Conservation (phyloP, 345 rosid species). For the Euclidium syriacum region DNA sequence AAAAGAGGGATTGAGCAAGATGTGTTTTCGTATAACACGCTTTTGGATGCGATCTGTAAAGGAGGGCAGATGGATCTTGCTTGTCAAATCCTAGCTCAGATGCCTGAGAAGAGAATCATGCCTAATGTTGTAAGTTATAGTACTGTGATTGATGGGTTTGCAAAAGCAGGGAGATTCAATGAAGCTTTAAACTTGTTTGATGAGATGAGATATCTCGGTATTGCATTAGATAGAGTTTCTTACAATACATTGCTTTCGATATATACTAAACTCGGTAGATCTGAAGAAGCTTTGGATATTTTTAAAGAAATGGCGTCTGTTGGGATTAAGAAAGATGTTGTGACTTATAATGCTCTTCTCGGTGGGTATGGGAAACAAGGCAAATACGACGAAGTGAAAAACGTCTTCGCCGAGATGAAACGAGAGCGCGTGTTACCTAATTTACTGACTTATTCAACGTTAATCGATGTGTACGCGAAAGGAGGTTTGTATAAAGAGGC, state of each 20-base stretch:
- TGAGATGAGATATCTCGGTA: slow-evolving; percentile 71
- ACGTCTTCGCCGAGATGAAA: slow-evolving; percentile 72
- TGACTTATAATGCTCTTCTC: slow-evolving; percentile 82
- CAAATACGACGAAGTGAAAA: slow-evolving; percentile 53
- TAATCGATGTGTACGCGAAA: slow-evolving; percentile 83
- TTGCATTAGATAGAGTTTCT: slow-evolving; percentile 71
- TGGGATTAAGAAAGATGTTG: slow-evolving; percentile 79
- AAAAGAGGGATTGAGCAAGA: slow-evolving; percentile 71
- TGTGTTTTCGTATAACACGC: slow-evolving; percentile 74
- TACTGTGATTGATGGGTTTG: slow-evolving; percentile 85
- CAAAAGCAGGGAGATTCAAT: slow-evolving; percentile 68
- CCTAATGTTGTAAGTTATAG: slow-evolving; percentile 93
- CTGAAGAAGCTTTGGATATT: slow-evolving; percentile 68
- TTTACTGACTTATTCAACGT: slow-evolving; percentile 74
- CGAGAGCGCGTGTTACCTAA: slow-evolving; percentile 49
- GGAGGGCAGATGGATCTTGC: slow-evolving; percentile 89
- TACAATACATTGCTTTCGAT: slow-evolving; percentile 77
- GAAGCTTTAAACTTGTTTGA: slow-evolving; percentile 62
- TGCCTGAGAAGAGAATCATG: slow-evolving; percentile 63
- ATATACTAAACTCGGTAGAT: slow-evolving; percentile 73
- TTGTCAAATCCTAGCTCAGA: slow-evolving; percentile 61
- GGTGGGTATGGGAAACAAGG: slow-evolving; percentile 84
- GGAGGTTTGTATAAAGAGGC: slow-evolving; percentile 84
- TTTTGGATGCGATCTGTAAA: slow-evolving; percentile 85
- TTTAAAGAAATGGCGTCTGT: slow-evolving; percentile 73